Evolutionary conservation across 495 filamentous ascomycete species (phyloP).

Genomic region (Terfezia claveryi): DNA sequence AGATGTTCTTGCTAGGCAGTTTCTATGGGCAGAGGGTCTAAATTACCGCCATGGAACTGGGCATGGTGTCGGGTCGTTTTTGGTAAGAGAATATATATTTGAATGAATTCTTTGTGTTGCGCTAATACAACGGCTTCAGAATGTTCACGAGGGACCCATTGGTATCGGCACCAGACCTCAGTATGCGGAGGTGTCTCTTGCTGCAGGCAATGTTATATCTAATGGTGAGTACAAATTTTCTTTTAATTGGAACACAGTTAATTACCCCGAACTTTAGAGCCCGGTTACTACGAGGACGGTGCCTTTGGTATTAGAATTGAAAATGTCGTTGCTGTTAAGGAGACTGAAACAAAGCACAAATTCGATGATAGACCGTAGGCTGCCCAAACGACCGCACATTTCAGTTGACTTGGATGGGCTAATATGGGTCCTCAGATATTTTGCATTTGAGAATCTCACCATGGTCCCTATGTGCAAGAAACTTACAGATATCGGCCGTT

Average conservation of each 20-base stretch:
- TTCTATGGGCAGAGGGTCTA: slow-evolving; percentile 75
- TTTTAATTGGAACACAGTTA: background rate
- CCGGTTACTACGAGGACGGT: slow-evolving; percentile 95
- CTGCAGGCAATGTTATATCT: slow-evolving; percentile 81
- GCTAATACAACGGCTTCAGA: slow-evolving; percentile 25
- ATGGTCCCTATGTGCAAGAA: slow-evolving; percentile 85
- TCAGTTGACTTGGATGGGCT: background rate
- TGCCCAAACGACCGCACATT: too few species aligned
- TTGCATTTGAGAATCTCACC: slow-evolving; percentile 92
- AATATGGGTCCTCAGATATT: slow-evolving; percentile 24
- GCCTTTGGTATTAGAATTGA: slow-evolving; percentile 96
- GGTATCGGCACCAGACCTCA: slow-evolving; percentile 82
- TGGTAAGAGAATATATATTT: slow-evolving; percentile 24
- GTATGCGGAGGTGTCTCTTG: slow-evolving; percentile 74
- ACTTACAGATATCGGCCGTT: slow-evolving; percentile 50
- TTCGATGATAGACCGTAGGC: slow-evolving; percentile 65
- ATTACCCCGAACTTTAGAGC: slow-evolving; percentile 31
- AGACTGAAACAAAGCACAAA: slow-evolving; percentile 60
- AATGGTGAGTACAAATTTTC: slow-evolving; percentile 29
- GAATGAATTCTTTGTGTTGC: background rate
- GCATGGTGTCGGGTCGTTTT: slow-evolving; percentile 81
- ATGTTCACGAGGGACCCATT: slow-evolving; percentile 95
- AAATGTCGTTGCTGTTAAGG: slow-evolving; percentile 72
- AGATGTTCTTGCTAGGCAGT: slow-evolving; percentile 73
- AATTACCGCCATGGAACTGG: slow-evolving; percentile 96